Base-by-base conservation (phyloP, 768 basidiomycete genomes). In the Punctularia strigosozonata region DNA sequence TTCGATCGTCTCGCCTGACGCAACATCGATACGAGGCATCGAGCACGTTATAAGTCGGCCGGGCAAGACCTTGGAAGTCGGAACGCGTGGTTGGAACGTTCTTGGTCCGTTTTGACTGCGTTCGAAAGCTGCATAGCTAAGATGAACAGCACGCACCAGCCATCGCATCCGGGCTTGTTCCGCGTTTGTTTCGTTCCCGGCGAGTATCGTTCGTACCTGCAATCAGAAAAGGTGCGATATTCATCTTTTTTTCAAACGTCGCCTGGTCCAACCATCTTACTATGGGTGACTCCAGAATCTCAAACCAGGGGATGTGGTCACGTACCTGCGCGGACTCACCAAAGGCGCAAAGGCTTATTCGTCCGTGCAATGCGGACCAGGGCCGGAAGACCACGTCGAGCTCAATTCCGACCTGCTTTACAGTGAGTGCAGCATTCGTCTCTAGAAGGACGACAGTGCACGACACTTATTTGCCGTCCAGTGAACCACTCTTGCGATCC, bases 401-500 rank as follows among this genome's bases (percentile, higher is more conserved):
- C 56, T 78, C 14, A 72, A 77, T 53, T 73, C 71, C 32, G 77
- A 80, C 52, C 57, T 80, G 19, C 52, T 73, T 2, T 79, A 74
- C 52, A 64, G 75, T 72, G 51, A 50, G 68, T 56, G 28, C 17
- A n/a, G n/a, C n/a, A n/a, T n/a, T n/a, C 43, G 37, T 15, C 22
- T 6, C 25, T 2, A 6, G 12, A 4, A 12, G 7, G 15, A 7
- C 17, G 12, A 10, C 25, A 32, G n/a, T 25, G n/a, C 44, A 31
- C 19, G 36, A 31, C 17, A 39, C 10, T 22, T 36, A 30, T 28
- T 23, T 18, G 18, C 22, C n/a, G n/a, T 12, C 25, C 4, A 73
- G 73, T 72, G 43, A 77, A 78, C 50, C 75, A 77, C 51, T 77
- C 73, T 10, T 80, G 78, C 56, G 65, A 69, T 14, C 77, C 77